phyloP scores from a whole-genome alignment of 2,329 filamentous ascomycete genomes.

The Coleophoma crateriformis region DNA sequence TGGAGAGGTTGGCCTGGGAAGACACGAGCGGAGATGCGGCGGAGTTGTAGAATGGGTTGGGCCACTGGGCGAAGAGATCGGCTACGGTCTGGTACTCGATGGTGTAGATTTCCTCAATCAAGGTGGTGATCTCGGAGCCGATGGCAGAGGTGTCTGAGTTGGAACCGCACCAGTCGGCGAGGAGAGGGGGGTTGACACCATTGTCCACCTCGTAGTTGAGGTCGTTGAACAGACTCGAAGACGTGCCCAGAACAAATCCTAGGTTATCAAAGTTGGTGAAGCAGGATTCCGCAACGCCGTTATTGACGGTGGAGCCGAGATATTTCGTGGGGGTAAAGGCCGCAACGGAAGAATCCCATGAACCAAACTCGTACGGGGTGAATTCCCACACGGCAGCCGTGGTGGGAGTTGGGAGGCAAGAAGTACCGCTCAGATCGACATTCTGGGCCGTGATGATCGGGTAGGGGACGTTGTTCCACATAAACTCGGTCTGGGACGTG shows the following conservation, averaged over 20 bases:
- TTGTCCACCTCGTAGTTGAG: conserved; percentile 9
- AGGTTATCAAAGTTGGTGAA: conserved; percentile 39
- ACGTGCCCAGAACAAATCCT: conserved; percentile 38
- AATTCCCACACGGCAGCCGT: conserved; percentile 37
- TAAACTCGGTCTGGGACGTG: conserved; percentile 6
- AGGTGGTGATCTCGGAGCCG: conserved; percentile 4
- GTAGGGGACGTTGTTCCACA: conserved; percentile 7
- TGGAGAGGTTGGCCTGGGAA: conserved; percentile 24
- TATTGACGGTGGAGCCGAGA: conserved; percentile 32
- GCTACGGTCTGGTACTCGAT: conserved; percentile 22
- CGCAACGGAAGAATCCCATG: conserved; percentile 34
- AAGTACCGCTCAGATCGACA: conserved; percentile 8
- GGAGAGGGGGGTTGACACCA: conserved; percentile 7
- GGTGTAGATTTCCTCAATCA: conserved; percentile 18
- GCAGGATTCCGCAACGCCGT: conserved; percentile 32
- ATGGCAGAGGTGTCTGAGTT: not conserved
- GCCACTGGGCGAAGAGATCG: conserved; percentile 17
- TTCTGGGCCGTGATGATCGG: conserved; percentile 14
- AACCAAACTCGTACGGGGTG: conserved; percentile 38
- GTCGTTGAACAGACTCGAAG: conserved; percentile 32
- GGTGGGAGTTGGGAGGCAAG: conserved; percentile 6
- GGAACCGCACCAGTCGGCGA: conserved; percentile 6
- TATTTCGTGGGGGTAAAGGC: conserved; percentile 32
- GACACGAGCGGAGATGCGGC: conserved; percentile 20
- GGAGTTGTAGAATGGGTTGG: conserved; percentile 39